Percentiles rank a stretch among this genome's conserved stretches.
These are phyloP conservation scores for Chrysanthemum makinoi DNA, from an alignment of 129 eudicot species.

Conservation along the genomic window DNA sequence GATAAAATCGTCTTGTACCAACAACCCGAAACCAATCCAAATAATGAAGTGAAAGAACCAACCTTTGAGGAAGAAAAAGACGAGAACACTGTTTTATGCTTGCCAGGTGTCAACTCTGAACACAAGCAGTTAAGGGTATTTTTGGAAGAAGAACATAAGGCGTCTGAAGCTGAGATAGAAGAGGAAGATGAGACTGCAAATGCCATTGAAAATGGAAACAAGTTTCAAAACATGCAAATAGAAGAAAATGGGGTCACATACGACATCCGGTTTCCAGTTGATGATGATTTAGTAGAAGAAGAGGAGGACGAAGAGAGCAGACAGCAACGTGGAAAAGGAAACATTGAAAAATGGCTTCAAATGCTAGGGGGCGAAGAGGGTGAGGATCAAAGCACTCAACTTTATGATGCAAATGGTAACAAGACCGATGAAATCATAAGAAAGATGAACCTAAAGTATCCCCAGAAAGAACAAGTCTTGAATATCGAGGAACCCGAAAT, in stretches of 20 bases:
- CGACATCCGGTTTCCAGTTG: conserved; percentile 42
- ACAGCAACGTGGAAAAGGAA: conserved; percentile 86
- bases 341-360: conserved; percentile 90
- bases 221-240: conserved; percentile 32
- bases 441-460: conserved; percentile 61
- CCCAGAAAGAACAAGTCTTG: conserved; percentile 47
- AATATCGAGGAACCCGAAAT: conserved; percentile 20
- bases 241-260: conserved; percentile 34
- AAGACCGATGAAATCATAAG: conserved; percentile 60
- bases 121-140: conserved; percentile 74
- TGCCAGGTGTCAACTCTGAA: conserved; percentile 34
- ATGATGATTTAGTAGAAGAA: conserved; percentile 38
- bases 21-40: conserved; percentile 37
- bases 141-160: conserved; percentile 87
- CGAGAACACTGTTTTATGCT: conserved; percentile 25
- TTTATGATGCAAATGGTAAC: conserved; percentile 11
- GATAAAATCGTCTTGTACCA: conserved; percentile 40
- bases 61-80: conserved; percentile 30
- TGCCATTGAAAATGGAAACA: conserved; percentile 23
- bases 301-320: conserved; percentile 91
- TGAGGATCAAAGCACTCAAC: conserved; percentile 29
- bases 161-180: conserved; percentile 47
- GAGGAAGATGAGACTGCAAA: conserved; percentile 18
- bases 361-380: conserved; percentile 54
- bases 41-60: not conserved